Percentiles rank a stretch among this genome's conserved stretches.
These are phyloP conservation scores for Leucosporidium creatinivorum DNA, from an alignment of 768 basidiomycete species.

Conservation along the genomic window DNA sequence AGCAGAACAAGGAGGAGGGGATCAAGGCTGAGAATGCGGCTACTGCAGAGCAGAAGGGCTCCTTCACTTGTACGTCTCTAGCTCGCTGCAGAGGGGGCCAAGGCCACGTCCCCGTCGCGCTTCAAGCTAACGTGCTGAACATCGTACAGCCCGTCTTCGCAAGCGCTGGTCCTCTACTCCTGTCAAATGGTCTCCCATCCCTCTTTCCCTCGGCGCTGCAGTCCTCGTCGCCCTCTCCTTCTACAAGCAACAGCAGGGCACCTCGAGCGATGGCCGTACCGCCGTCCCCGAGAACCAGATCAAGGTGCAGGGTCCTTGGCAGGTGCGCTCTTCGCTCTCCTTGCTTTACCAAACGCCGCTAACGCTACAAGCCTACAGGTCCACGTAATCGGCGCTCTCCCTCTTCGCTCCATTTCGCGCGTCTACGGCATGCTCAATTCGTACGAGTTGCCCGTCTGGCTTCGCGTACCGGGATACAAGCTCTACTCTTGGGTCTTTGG, in stretches of 20 bases:
- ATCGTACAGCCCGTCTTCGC: slow-evolving; percentile 45
- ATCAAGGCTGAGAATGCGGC: slow-evolving; percentile 6
- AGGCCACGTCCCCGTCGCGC: neutral
- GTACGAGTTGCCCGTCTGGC: slow-evolving; percentile 86
- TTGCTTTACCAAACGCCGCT: neutral
- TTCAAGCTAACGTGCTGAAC: neutral
- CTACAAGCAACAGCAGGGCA: slow-evolving; percentile 30
- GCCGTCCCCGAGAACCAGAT: slow-evolving; percentile 51
- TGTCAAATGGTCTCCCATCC: slow-evolving; percentile 91
- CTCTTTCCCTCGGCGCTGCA: slow-evolving; percentile 46
- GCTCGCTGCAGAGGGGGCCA: neutral
- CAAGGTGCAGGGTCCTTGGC: slow-evolving; percentile 82
- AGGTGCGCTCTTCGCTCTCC: slow-evolving; percentile 49
- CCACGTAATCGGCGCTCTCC: slow-evolving; percentile 91
- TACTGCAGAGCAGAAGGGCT: neutral
- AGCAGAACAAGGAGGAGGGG: slow-evolving; percentile 1
- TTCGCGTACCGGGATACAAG: slow-evolving; percentile 80
- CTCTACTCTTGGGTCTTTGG: slow-evolving; percentile 83
- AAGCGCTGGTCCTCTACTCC: slow-evolving; percentile 79
- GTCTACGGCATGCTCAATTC: slow-evolving; percentile 95
- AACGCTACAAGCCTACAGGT: slow-evolving; percentile 48
- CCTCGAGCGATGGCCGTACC: slow-evolving; percentile 17
- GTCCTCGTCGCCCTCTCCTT: slow-evolving; percentile 33
- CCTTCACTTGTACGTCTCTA: slow-evolving; percentile 20
- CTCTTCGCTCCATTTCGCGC: slow-evolving; percentile 88